Evolutionary conservation across 495 filamentous ascomycete genomes (phyloP).

Genomic region (Lophiostoma macrostomum): DNA sequence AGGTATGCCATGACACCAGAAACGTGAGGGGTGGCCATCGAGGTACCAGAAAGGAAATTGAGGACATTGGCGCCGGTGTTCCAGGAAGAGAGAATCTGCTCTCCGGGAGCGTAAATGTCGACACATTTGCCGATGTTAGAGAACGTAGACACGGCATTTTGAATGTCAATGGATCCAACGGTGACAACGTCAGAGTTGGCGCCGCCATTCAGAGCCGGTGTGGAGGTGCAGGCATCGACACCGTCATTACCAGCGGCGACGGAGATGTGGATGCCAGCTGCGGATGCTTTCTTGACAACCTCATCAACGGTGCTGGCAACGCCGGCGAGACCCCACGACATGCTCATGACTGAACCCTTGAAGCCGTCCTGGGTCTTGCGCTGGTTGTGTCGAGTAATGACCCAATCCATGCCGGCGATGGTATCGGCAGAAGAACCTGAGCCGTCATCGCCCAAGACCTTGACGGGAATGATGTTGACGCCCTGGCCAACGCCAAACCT

Average conservation of each 20-base stretch:
- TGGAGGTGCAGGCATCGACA: slow-evolving; percentile 38
- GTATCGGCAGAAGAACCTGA: slow-evolving; percentile 38
- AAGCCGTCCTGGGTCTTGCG: slow-evolving; percentile 37
- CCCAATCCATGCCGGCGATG: slow-evolving; percentile 42
- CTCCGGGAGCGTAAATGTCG: slow-evolving; percentile 47
- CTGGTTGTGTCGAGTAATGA: slow-evolving; percentile 39
- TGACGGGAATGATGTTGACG: slow-evolving; percentile 45
- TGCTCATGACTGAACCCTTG: slow-evolving; percentile 44
- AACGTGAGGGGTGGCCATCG: slow-evolving; percentile 49
- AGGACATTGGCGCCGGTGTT: slow-evolving; percentile 36
- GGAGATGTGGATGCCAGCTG: slow-evolving; percentile 41
- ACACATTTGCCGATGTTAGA: slow-evolving; percentile 46
- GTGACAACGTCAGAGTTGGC: slow-evolving; percentile 37
- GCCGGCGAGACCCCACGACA: slow-evolving; percentile 41
- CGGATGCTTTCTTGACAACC: slow-evolving; percentile 35
- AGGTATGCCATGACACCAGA: slow-evolving; percentile 52
- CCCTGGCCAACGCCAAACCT: slow-evolving; percentile 42
- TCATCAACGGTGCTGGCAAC: slow-evolving; percentile 32
- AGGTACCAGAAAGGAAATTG: slow-evolving; percentile 40
- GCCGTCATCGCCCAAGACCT: slow-evolving; percentile 41
- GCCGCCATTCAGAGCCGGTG: slow-evolving; percentile 40
- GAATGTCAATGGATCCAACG: slow-evolving; percentile 42
- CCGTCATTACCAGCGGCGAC: slow-evolving; percentile 44
- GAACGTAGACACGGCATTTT: slow-evolving; percentile 37
- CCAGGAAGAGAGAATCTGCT: slow-evolving; percentile 41